Evolutionary conservation across 345 rosid species (phyloP).

Genomic region (Linum trigynum): DNA sequence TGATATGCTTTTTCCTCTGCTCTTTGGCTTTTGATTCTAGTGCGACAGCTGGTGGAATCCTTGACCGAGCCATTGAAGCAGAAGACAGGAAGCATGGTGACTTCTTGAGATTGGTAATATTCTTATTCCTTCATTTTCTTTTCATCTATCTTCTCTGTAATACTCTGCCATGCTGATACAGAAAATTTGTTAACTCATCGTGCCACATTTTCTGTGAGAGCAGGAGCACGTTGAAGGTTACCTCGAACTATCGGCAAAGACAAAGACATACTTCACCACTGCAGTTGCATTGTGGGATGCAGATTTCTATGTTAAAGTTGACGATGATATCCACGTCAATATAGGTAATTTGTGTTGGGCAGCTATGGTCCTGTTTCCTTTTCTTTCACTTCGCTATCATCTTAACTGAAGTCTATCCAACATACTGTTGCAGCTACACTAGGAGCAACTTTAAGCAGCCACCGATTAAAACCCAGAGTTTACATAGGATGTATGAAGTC

Average conservation of each 20-base stretch:
- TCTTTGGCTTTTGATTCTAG: not conserved
- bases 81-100: conserved; percentile 8
- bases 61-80: conserved; percentile 5
- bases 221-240: conserved; percentile 5
- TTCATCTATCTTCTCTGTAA: not conserved
- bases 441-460: conserved; percentile 68
- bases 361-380: not conserved
- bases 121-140: not conserved
- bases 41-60: conserved; percentile 4
- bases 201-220: not conserved
- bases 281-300: conserved; percentile 7
- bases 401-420: conserved; percentile 6
- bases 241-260: conserved; percentile 3
- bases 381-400: not conserved
- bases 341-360: not conserved
- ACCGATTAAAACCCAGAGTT: conserved; percentile 62
- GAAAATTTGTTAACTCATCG: too few species aligned
- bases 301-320: not conserved
- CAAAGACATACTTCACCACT: conserved; percentile 1
- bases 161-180: not conserved
- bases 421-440: conserved; percentile 64
- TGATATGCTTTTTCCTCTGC: not conserved
- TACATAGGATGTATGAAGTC: conserved; percentile 98
- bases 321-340: conserved; percentile 1
- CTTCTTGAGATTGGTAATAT: conserved; percentile 2